Base-by-base conservation (phyloP, 208 protist genomes). In the Leishmania turanica region DNA sequence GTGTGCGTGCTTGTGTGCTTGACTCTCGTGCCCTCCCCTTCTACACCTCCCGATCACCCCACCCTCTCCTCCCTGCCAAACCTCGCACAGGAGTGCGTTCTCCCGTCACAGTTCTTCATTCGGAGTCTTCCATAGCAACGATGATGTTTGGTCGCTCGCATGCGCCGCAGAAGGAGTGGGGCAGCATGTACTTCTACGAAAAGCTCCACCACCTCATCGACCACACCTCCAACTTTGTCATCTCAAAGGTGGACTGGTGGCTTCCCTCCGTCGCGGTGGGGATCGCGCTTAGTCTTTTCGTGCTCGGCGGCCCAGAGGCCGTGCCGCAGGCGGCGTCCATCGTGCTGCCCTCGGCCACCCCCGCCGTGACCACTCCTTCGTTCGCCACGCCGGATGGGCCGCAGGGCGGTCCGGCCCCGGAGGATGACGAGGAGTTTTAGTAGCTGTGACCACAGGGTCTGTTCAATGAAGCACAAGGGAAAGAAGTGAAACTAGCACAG, bases 151-250 rank as follows among this genome's bases (percentile, higher is more conserved):
- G 92, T 78, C 92, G 89, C 37, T 88, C 91, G 3, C 78, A 77
- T 27, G 85, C 89, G 3, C 91, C 91, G 27, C 89, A 92, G 78
- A 95, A 92, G 83, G 88, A 94, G 60, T 97, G 95, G 95, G 82
- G 81, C 62, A 90, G 86, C 42, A 95, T 96, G 91, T 96, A 96
- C 88, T 92, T 97, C 53, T 95, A 96, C 83, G 90, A 97, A 73
- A 95, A 91, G 78, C 40, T 97, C 68, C 93, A 88, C 66, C 93
- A 96, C 83, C 90, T 97, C 75, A 81, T 96, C 40, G 92, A 97
- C 78, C 90, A 96, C 86, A 90, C 84, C 64, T 71, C 89, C 34
- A 86, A 96, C 79, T 96, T 89, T 70, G 81, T 97, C 68, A 87
- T 96, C 53, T 85, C 88, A 24, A 96, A 96, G 82, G 77, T 89